These are phyloP conservation scores for Fusarium buharicum DNA, from an alignment of 2,329 filamentous ascomycete genomes.

Conservation along the genomic window DNA sequence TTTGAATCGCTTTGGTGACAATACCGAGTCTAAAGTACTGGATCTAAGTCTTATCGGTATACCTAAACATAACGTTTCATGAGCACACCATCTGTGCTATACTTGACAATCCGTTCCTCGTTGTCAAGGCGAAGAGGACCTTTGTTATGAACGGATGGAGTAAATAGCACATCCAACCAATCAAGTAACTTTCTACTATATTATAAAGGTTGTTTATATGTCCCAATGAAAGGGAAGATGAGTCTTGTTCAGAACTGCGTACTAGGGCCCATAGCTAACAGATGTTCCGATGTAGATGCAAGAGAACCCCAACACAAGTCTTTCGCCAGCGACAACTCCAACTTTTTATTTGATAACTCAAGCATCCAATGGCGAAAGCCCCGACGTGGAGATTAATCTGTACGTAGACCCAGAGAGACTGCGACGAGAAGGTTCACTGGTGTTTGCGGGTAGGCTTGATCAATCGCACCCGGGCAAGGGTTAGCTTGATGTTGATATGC, in stretches of 20 bases:
- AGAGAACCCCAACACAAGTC: conserved; percentile 8
- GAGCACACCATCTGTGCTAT: too few species aligned
- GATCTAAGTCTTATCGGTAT: too few species aligned
- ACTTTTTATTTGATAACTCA: conserved; percentile 55
- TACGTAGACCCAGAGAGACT: conserved; percentile 53
- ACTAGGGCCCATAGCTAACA: not conserved
- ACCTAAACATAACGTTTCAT: too few species aligned
- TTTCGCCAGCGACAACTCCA: not conserved
- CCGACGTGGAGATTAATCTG: conserved; percentile 48
- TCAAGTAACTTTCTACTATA: too few species aligned
- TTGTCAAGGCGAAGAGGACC: too few species aligned
- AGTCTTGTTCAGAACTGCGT: conserved; percentile 21
- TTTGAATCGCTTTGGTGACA: too few species aligned
- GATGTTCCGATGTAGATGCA: conserved; percentile 40
- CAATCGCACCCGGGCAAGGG: conserved; percentile 20
- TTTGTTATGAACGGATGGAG: too few species aligned
- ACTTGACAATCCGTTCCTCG: too few species aligned
- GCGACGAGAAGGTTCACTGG: conserved; percentile 37
- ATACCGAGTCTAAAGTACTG: too few species aligned
- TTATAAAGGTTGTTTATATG: conserved; percentile 51
- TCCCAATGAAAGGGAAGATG: conserved; percentile 56
- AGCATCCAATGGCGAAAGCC: conserved; percentile 51
- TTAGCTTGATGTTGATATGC: not conserved
- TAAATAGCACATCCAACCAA: too few species aligned
- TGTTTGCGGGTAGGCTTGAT: conserved; percentile 33